These are phyloP conservation scores for Zasmidium citrigriseum DNA, from an alignment of 2,329 filamentous ascomycete species.

Conservation along the genomic window DNA sequence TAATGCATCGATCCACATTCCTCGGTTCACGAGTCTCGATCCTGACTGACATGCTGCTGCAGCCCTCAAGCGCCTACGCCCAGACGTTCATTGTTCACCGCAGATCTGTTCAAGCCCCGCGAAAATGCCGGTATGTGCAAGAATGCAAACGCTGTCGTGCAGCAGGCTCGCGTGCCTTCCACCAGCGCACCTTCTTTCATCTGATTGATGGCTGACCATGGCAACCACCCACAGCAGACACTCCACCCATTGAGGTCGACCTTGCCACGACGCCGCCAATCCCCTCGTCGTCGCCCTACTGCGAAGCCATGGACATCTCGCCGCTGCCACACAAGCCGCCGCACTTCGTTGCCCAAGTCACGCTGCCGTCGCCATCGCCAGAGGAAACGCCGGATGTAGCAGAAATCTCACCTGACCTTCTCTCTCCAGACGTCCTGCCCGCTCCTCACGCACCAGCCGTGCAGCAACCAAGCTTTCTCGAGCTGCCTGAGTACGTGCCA, in stretches of 20 bases:
- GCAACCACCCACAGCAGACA: slow-evolving; percentile 29
- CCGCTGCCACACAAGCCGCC: slow-evolving; percentile 85
- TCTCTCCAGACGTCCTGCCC: slow-evolving; percentile 32
- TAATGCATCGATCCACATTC: slow-evolving; percentile 50
- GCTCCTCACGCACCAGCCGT: slow-evolving; percentile 15
- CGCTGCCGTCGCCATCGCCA: slow-evolving; percentile 72
- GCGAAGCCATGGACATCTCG: slow-evolving; percentile 89
- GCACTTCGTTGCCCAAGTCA: slow-evolving; percentile 59
- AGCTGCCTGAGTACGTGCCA: slow-evolving; percentile 33
- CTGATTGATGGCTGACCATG: background rate
- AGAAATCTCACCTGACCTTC: slow-evolving; percentile 28
- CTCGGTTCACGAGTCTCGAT: slow-evolving; percentile 27
- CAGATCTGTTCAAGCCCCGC: slow-evolving; percentile 61
- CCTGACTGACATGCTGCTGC: slow-evolving; percentile 43
- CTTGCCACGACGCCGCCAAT: slow-evolving; percentile 77
- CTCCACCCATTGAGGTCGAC: slow-evolving; percentile 58
- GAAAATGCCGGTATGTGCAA: slow-evolving; percentile 34
- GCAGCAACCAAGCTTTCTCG: slow-evolving; percentile 24
- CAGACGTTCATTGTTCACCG: slow-evolving; percentile 80
- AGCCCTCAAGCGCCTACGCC: slow-evolving; percentile 84
- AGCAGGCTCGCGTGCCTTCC: background rate
- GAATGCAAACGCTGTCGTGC: slow-evolving; percentile 15
- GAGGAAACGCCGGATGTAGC: slow-evolving; percentile 51
- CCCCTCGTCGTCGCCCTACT: slow-evolving; percentile 77
- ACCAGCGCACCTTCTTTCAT: background rate